These are phyloP conservation scores for Boletus huronensis DNA, from an alignment of 768 basidiomycete genomes.

Conservation along the genomic window DNA sequence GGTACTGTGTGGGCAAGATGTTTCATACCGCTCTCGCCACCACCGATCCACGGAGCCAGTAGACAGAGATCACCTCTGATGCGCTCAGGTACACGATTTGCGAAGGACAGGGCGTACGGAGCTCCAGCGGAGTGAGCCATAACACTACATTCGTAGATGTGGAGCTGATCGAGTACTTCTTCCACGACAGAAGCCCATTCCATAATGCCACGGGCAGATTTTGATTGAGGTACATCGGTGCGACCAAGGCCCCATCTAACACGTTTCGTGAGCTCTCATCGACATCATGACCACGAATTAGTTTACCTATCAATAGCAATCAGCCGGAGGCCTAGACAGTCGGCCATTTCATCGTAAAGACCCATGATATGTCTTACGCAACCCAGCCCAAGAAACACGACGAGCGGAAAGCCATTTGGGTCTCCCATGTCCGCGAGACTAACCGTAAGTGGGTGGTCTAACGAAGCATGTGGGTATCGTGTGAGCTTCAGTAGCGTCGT, in stretches of 20 bases:
- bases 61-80: conserved; percentile 83
- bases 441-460: conserved; percentile 70
- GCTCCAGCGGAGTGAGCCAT: conserved; percentile 96
- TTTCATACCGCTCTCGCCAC: conserved; percentile 77
- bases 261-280: conserved; percentile 9
- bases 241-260: conserved; percentile 88
- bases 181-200: conserved; percentile 92
- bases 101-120: conserved; percentile 89
- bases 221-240: conserved; percentile 64
- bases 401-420: conserved; percentile 78
- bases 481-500: conserved; percentile 80
- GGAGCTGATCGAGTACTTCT: conserved; percentile 80
- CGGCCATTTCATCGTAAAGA: conserved; percentile 94
- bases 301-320: conserved; percentile 90
- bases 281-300: neutral
- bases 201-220: conserved; percentile 72
- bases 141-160: conserved; percentile 76
- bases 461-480: conserved; percentile 74
- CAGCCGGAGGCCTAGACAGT: conserved; percentile 77
- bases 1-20: neutral
- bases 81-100: conserved; percentile 68
- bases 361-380: conserved; percentile 95
- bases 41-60: conserved; percentile 95
- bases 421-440: conserved; percentile 93
- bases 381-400: conserved; percentile 91